Percentiles rank a stretch among this genome's conserved stretches.
Evolutionary conservation across 495 filamentous ascomycete genomes (phyloP).

Genomic region (Glarea lozoyensis): DNA sequence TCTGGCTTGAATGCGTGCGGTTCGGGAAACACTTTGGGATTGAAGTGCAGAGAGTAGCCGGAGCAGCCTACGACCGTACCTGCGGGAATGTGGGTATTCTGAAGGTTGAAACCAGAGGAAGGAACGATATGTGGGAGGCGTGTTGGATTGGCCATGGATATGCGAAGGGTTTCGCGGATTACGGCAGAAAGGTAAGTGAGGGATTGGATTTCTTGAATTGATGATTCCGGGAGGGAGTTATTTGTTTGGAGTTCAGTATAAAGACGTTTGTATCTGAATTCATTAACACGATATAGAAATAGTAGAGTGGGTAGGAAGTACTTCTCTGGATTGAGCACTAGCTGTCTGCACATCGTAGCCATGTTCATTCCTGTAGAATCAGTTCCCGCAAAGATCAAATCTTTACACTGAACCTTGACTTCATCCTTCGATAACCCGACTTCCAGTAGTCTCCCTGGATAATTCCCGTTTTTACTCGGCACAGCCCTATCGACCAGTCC

Average conservation of each 20-base stretch:
- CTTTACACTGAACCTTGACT: conserved; percentile 35
- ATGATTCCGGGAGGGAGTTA: conserved; percentile 12
- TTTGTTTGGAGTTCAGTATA: conserved; percentile 25
- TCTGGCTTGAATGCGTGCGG: conserved; percentile 38
- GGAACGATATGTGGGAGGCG: conserved; percentile 40
- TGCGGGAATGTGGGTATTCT: conserved; percentile 28
- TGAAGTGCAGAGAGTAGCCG: conserved; percentile 34
- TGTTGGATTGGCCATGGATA: conserved; percentile 41
- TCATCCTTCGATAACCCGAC: conserved; percentile 31
- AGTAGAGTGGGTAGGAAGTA: conserved; percentile 17
- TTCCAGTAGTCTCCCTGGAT: conserved; percentile 37
- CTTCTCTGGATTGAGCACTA: conserved; percentile 32
- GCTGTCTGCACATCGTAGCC: conserved; percentile 32
- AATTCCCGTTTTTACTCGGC: conserved; percentile 24
- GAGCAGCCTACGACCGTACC: conserved; percentile 36
- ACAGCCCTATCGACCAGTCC: conserved; percentile 13
- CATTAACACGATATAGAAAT: not conserved
- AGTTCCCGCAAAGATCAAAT: conserved; percentile 31
- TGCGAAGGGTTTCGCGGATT: conserved; percentile 8
- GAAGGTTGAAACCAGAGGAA: conserved; percentile 28
- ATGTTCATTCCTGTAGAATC: conserved; percentile 38
- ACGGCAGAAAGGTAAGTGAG: conserved; percentile 28
- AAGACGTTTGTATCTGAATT: conserved; percentile 27
- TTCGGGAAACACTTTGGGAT: conserved; percentile 33
- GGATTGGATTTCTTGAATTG: conserved; percentile 21